These are phyloP conservation scores for Lodderomyces oxycetoniae DNA, from an alignment of 1,139 yeast species.

Conservation along the genomic window DNA sequence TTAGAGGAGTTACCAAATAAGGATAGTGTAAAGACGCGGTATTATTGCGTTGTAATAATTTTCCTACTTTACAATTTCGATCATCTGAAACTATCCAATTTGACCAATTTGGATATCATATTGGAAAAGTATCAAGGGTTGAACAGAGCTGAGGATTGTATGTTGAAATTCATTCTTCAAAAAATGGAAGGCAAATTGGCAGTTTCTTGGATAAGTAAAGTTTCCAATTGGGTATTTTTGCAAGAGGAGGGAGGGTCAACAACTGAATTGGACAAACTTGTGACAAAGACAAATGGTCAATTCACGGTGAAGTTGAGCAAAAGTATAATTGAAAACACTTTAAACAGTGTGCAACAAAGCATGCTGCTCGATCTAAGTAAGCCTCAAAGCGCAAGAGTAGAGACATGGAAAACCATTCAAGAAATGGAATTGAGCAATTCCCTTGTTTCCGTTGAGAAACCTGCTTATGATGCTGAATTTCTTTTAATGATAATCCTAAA, in stretches of 20 bases:
- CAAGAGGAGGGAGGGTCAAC: conserved; percentile 38
- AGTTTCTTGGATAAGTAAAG: conserved; percentile 54
- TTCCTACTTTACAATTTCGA: conserved; percentile 45
- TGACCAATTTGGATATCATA: conserved; percentile 9
- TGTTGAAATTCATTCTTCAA: conserved; percentile 53
- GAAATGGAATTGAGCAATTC: conserved; percentile 18
- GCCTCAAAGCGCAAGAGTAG: neutral
- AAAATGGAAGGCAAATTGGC: conserved; percentile 51
- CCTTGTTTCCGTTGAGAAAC: conserved; percentile 13
- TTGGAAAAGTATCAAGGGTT: conserved; percentile 53
- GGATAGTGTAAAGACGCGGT: conserved; percentile 25
- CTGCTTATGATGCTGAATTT: conserved; percentile 58
- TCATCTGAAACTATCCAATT: conserved; percentile 43
- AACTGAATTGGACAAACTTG: conserved; percentile 40
- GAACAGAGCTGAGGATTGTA: conserved; percentile 52
- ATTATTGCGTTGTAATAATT: conserved; percentile 41
- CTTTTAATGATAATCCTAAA: conserved; percentile 52
- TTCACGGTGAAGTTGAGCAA: conserved; percentile 55
- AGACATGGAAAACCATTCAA: conserved; percentile 21
- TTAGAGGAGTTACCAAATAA: conserved; percentile 25
- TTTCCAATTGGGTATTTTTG: conserved; percentile 64
- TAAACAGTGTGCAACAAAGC: conserved; percentile 14
- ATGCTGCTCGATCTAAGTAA: conserved; percentile 5
- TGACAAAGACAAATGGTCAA: conserved; percentile 30
- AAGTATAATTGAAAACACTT: conserved; percentile 46